These are phyloP conservation scores for Cylindrotheca fusiformis DNA, from an alignment of 108 stramenopile genomes.

Conservation along the genomic window DNA sequence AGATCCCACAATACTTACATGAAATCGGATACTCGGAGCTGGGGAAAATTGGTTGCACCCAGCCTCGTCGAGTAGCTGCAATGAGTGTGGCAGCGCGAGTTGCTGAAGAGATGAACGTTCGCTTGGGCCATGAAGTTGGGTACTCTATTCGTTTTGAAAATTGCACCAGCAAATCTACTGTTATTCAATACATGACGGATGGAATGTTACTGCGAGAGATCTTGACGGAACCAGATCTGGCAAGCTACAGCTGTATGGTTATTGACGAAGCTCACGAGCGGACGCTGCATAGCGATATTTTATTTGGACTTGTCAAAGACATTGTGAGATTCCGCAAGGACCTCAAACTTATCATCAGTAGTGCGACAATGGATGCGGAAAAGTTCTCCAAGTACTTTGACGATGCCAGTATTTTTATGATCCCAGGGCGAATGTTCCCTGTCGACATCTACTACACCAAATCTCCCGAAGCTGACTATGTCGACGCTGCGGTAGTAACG, in stretches of 20 bases:
- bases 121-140: constrained; percentile 96
- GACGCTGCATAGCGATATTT: constrained; percentile 96
- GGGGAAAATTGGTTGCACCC: constrained; percentile 97
- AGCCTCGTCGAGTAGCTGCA: constrained; percentile 97
- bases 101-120: constrained; percentile 93
- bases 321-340: constrained; percentile 93
- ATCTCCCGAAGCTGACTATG: constrained; percentile 98
- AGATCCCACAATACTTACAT: constrained; percentile 95
- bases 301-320: constrained; percentile 97
- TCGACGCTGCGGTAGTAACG: constrained; percentile 98
- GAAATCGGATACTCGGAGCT: constrained; percentile 97
- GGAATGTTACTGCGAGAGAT: constrained; percentile 98
- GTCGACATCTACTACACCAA: constrained; percentile 98
- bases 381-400: constrained; percentile 98
- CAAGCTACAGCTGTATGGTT: constrained; percentile 91
- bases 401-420: constrained; percentile 97
- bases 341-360: constrained; percentile 93
- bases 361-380: constrained; percentile 97
- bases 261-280: constrained; percentile 99
- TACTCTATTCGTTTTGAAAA: constrained; percentile 99
- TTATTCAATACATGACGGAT: constrained; percentile 97
- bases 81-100: constrained; percentile 99
- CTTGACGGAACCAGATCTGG: constrained; percentile 93
- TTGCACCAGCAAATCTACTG: constrained; percentile 91
- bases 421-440: constrained; percentile 84